Evolutionary conservation across 192 early-diverging fungal genomes (phyloP).

Genomic region (Cetraspora pellucida): DNA sequence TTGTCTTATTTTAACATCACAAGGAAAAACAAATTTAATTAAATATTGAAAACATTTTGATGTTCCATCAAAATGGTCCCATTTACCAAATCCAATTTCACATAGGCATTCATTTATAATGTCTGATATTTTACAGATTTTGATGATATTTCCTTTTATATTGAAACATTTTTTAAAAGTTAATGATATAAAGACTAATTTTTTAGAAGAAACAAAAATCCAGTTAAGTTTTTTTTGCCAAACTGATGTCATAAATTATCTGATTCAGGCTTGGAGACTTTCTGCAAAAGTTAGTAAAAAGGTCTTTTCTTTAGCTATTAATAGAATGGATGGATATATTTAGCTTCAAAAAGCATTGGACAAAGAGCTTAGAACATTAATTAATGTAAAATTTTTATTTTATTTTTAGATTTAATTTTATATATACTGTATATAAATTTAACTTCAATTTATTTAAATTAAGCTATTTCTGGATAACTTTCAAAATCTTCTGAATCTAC

Average conservation of each 20-base stretch:
- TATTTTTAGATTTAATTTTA: neutral
- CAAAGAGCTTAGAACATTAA: neutral
- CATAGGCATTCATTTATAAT: neutral
- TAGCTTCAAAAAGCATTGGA: too few relatives aligned
- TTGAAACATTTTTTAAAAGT: neutral
- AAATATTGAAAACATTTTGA: too few relatives aligned
- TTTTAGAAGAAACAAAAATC: neutral
- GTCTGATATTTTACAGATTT: neutral
- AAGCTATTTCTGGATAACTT: neutral
- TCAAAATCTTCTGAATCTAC: neutral
- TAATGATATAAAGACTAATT: neutral
- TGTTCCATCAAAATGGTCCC: too few relatives aligned
- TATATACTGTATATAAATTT: too few relatives aligned
- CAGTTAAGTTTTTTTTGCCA: neutral
- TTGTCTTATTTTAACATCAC: too few relatives aligned
- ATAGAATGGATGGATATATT: neutral
- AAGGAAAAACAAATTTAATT: too few relatives aligned
- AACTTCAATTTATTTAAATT: too few relatives aligned
- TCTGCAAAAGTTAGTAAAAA: neutral
- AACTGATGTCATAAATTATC: neutral
- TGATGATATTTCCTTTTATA: constrained; percentile 1
- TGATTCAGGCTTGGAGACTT: neutral
- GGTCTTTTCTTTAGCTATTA: neutral
- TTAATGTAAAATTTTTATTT: neutral
- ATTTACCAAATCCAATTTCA: neutral